Evolutionary conservation across 2,329 filamentous ascomycete genomes (phyloP).

Genomic region (Nemania bipapillata): DNA sequence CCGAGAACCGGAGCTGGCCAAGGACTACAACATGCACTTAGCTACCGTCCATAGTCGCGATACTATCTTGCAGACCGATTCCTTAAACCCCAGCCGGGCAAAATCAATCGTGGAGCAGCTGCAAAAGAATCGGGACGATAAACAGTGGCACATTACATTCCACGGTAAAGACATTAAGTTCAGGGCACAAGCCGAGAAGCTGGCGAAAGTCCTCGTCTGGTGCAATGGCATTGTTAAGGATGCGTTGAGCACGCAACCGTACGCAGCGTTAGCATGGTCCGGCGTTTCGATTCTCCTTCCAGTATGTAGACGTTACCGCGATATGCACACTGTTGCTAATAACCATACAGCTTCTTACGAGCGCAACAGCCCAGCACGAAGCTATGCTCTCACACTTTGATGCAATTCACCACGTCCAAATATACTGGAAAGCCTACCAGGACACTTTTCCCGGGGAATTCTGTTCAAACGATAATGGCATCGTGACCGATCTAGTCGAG

Average conservation of each 20-base stretch:
- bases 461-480: neutral
- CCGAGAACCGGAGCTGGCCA: neutral
- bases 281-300: conserved; percentile 22
- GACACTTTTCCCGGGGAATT: neutral
- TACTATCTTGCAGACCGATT: too few species aligned
- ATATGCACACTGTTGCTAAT: neutral
- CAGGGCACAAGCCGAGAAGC: conserved; percentile 13
- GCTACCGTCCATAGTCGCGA: too few species aligned
- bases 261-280: conserved; percentile 25
- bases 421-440: conserved; percentile 22
- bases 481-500: neutral
- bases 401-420: neutral
- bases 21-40: conserved; percentile 2
- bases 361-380: conserved; percentile 10
- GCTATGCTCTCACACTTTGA: conserved; percentile 14
- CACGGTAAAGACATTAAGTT: conserved; percentile 7
- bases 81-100: neutral
- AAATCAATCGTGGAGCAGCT: conserved; percentile 12
- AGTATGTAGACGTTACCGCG: neutral
- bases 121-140: conserved; percentile 4
- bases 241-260: conserved; percentile 16
- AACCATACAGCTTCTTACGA: conserved; percentile 17
- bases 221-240: conserved; percentile 7
- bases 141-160: conserved; percentile 17
- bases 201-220: conserved; percentile 18